phyloP scores from a whole-genome alignment of 179 eudicot species.

The Patellifolia procumbens region DNA sequence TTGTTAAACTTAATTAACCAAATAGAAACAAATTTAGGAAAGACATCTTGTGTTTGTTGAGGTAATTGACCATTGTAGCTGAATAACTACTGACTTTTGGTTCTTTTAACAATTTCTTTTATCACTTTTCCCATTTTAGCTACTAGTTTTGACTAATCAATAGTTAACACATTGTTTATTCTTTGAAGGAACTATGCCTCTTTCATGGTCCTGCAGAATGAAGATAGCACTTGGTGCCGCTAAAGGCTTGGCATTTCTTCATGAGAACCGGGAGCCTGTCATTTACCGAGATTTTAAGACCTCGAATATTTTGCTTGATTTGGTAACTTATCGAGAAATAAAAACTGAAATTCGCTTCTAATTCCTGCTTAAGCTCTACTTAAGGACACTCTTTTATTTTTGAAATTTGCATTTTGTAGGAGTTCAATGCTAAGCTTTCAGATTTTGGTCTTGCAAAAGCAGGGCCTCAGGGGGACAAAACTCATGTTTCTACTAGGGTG shows the following conservation, averaged over 20 bases:
- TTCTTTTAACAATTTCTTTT: neutral
- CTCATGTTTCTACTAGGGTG: slow-evolving; percentile 53
- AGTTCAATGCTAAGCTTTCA: slow-evolving; percentile 56
- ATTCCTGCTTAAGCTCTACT: neutral
- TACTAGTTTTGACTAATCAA: slow-evolving; percentile 22
- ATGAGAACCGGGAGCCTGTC: slow-evolving; percentile 44
- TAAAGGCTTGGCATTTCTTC: slow-evolving; percentile 52
- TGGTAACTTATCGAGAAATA: slow-evolving; percentile 25
- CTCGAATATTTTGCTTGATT: slow-evolving; percentile 48
- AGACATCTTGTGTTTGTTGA: slow-evolving; percentile 8
- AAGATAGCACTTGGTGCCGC: slow-evolving; percentile 55
- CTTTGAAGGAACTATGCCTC: slow-evolving; percentile 48
- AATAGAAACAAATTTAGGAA: neutral
- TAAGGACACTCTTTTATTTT: neutral
- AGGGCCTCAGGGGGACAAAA: slow-evolving; percentile 57
- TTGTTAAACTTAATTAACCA: neutral
- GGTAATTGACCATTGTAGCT: slow-evolving; percentile 16
- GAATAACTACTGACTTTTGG: slow-evolving; percentile 14
- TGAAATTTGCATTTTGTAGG: slow-evolving; percentile 31
- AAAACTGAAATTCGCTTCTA: neutral
- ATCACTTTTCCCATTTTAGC: neutral
- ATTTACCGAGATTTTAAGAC: slow-evolving; percentile 53
- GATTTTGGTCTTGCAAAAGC: slow-evolving; percentile 57
- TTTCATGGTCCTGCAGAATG: slow-evolving; percentile 48
- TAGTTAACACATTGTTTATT: neutral